A percentile compares a stretch with the other conserved stretches of the same genome.
These are phyloP conservation scores for Ganoderma resinaceum DNA, from an alignment of 1,284 basidiomycete species.

Conservation along the genomic window DNA sequence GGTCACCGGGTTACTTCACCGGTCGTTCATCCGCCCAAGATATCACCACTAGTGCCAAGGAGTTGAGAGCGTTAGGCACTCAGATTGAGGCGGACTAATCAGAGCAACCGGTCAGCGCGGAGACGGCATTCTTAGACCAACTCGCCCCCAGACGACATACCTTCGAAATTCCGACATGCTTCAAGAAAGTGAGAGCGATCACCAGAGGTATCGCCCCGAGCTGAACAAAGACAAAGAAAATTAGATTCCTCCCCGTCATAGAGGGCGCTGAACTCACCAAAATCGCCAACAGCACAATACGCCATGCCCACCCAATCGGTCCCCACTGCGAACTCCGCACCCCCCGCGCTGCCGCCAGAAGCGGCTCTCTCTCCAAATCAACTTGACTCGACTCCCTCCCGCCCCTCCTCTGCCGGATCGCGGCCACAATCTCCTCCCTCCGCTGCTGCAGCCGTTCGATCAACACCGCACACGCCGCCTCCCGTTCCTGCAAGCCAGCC, in stretches of 20 bases:
- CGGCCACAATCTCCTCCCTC: constrained; percentile 9
- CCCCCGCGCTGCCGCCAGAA: constrained; percentile 2
- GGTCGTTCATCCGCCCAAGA: neutral
- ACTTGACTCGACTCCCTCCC: constrained; percentile 4
- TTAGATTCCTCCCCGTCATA: neutral
- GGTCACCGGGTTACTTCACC: neutral
- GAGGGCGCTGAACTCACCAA: neutral
- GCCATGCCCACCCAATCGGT: neutral
- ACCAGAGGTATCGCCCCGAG: neutral
- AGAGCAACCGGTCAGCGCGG: neutral
- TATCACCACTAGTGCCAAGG: neutral
- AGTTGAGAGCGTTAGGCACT: neutral
- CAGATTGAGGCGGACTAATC: constrained; percentile 1
- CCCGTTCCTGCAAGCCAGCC: constrained; percentile 3
- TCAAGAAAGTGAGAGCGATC: neutral
- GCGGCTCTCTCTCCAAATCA: constrained; percentile 18
- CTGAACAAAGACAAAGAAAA: neutral
- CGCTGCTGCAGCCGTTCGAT: constrained; percentile 12
- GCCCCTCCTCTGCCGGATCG: constrained; percentile 8
- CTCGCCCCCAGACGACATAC: neutral
- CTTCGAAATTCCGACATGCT: neutral
- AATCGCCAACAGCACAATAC: neutral
- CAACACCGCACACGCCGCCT: constrained; percentile 6
- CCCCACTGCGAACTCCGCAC: neutral
- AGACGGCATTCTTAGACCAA: neutral